A percentile compares a stretch with the other conserved stretches of the same genome.
Conservation (phyloP, 805 yeast genomes). For the Ogataea pignaliae region DNA sequence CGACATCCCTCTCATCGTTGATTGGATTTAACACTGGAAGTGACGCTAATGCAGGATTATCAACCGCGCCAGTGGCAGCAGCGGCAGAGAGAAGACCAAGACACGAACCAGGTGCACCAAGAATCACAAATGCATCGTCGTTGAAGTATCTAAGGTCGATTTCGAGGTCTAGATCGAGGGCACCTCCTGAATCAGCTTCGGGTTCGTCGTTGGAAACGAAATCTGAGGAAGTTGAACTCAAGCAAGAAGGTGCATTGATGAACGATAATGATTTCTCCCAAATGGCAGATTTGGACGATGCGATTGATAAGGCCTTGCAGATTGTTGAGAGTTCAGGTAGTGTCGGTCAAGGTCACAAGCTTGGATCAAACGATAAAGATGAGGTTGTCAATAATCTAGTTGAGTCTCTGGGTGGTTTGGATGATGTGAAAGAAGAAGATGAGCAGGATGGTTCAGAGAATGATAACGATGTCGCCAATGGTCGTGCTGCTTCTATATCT, state of each 20-base stretch:
- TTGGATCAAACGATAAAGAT: constrained; percentile 7
- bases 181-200: constrained; percentile 27
- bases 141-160: constrained; percentile 59
- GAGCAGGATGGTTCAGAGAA: constrained; percentile 13
- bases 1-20: background rate
- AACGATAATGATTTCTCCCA: constrained; percentile 45
- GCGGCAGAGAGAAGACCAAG: constrained; percentile 35
- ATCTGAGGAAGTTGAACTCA: constrained; percentile 36
- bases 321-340: constrained; percentile 24
- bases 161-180: constrained; percentile 60
- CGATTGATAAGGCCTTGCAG: constrained; percentile 43
- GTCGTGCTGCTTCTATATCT: no score
- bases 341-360: constrained; percentile 15
- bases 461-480: no score
- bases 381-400: constrained; percentile 17
- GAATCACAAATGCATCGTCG: constrained; percentile 32
- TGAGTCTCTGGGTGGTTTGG: constrained; percentile 9
- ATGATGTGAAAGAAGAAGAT: constrained; percentile 18
- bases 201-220: constrained; percentile 22
- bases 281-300: constrained; percentile 44
- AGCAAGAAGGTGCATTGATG: constrained; percentile 53
- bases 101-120: constrained; percentile 31
- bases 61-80: constrained; percentile 30
- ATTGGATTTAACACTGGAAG: no score
- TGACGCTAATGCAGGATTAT: background rate